Evolutionary conservation across 805 yeast genomes (phyloP).

Genomic region (Metschnikowia dekortorum): DNA sequence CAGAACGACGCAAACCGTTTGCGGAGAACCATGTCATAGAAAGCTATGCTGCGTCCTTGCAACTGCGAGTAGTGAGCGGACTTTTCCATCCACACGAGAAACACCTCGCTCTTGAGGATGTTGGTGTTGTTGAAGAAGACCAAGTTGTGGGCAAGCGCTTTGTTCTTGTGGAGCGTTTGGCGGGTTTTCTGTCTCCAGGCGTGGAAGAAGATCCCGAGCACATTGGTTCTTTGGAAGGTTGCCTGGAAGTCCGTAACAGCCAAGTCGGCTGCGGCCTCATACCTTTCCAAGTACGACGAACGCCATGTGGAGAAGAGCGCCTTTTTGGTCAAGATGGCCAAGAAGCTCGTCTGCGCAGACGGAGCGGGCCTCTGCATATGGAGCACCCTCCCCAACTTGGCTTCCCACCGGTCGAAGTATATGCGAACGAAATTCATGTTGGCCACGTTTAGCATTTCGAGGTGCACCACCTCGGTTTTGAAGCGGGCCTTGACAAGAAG

Average conservation of each 20-base stretch:
- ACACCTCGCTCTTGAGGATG: slow-evolving; percentile 5
- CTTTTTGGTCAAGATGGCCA: background rate
- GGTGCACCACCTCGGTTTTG: background rate
- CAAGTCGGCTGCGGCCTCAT: slow-evolving; percentile 17
- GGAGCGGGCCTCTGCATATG: background rate
- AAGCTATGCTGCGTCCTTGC: slow-evolving; percentile 2
- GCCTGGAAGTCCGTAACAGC: slow-evolving; percentile 19
- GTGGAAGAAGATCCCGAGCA: background rate
- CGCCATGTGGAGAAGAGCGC: slow-evolving; percentile 22
- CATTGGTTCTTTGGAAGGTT: slow-evolving; percentile 5
- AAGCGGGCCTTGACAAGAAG: background rate
- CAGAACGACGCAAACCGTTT: slow-evolving; percentile 30
- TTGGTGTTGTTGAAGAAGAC: slow-evolving; percentile 6
- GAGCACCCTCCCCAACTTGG: background rate
- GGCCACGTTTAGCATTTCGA: slow-evolving; percentile 14
- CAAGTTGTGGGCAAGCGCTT: slow-evolving; percentile 5
- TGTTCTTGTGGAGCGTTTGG: background rate
- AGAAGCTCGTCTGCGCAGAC: background rate
- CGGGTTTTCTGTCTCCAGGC: slow-evolving; percentile 7
- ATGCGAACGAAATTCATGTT: slow-evolving; percentile 21
- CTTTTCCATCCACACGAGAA: slow-evolving; percentile 12
- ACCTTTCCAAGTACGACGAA: slow-evolving; percentile 15
- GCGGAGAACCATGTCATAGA: slow-evolving; percentile 7
- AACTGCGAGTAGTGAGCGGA: background rate
- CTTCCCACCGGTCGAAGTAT: slow-evolving; percentile 12